Conservation (phyloP, 2,329 filamentous ascomycete species). For the Botrytis fragariae region DNA sequence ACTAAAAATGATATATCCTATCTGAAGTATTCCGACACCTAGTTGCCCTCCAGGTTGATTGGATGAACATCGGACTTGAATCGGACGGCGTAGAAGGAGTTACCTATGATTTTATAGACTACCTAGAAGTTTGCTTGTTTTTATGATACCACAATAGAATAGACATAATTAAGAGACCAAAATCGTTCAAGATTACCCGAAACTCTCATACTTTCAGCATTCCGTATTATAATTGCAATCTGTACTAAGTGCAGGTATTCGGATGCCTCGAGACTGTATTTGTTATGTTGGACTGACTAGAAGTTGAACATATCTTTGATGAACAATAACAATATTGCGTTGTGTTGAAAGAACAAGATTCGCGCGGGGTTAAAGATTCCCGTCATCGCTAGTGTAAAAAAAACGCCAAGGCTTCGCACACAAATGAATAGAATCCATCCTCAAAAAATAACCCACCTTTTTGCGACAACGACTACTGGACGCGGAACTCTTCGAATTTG, state of each 20-base stretch:
- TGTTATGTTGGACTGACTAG: neutral
- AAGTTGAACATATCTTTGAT: neutral
- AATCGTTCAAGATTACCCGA: neutral
- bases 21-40: neutral
- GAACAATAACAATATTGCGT: neutral
- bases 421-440: constrained; percentile 20
- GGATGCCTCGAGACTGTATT: neutral
- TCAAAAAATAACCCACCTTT: constrained; percentile 20
- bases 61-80: neutral
- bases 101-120: constrained; percentile 11
- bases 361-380: constrained; percentile 18
- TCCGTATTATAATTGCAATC: neutral
- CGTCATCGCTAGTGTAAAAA: constrained; percentile 11
- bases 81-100: constrained; percentile 2
- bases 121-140: constrained; percentile 11
- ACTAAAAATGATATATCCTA: constrained; percentile 27
- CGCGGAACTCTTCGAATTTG: constrained; percentile 14
- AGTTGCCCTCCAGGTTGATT: neutral
- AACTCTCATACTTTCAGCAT: neutral
- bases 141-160: constrained; percentile 18
- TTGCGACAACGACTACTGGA: constrained; percentile 20
- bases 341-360: neutral
- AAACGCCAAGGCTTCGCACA: constrained; percentile 22
- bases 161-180: constrained; percentile 9
- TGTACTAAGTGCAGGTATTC: neutral